Conservation (phyloP, 208 protist species). For the Trypanosoma theileri region DNA sequence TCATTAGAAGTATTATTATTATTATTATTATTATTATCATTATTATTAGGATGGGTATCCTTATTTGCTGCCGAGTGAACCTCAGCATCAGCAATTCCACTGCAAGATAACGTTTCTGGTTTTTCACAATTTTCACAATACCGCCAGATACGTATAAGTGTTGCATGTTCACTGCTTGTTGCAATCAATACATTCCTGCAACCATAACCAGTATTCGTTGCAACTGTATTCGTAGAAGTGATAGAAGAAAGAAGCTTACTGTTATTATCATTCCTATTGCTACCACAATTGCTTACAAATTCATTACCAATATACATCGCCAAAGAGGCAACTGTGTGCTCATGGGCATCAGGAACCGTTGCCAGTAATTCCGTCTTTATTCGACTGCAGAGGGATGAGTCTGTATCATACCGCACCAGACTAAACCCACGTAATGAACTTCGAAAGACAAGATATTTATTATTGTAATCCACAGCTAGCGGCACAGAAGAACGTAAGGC, state of each 20-base stretch:
- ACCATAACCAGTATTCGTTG: background rate
- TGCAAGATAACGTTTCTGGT: background rate
- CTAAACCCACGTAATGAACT: slow-evolving; percentile 39
- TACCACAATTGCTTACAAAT: slow-evolving; percentile 10
- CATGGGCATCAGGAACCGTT: slow-evolving; percentile 35
- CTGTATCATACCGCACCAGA: slow-evolving; percentile 44
- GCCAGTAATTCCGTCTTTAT: slow-evolving; percentile 30
- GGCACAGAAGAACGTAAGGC: slow-evolving; percentile 8
- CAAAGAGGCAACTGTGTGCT: slow-evolving; percentile 43
- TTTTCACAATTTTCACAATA: slow-evolving; percentile 16
- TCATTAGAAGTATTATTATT: background rate
- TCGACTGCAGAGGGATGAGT: slow-evolving; percentile 4
- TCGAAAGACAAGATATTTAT: slow-evolving; percentile 38
- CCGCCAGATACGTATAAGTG: slow-evolving; percentile 33
- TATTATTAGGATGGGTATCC: background rate
- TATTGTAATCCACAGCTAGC: slow-evolving; percentile 45
- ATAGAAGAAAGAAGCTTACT: too few species aligned
- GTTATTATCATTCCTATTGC: background rate
- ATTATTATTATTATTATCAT: background rate
- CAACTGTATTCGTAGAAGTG: too few species aligned
- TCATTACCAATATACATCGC: slow-evolving; percentile 40
- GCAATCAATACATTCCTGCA: slow-evolving; percentile 27
- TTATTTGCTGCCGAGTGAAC: background rate
- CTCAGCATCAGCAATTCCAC: background rate
- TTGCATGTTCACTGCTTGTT: slow-evolving; percentile 27